Evolutionary conservation across 1,139 yeast species (phyloP).

Genomic region (Wickerhamomyces sp.): DNA sequence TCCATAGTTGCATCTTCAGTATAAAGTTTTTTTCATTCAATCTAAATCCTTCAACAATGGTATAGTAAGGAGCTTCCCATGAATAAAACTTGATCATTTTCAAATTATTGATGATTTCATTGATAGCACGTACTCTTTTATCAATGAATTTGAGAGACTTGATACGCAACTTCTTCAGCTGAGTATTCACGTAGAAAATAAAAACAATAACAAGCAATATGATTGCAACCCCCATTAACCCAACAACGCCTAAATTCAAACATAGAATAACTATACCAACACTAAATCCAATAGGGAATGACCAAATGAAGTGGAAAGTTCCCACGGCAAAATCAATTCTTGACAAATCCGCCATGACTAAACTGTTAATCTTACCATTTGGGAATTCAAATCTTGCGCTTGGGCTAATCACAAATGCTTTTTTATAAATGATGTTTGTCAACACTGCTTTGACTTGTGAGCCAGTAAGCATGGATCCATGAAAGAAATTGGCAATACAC

Average conservation of each 20-base stretch:
- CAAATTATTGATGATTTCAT: constrained; percentile 61
- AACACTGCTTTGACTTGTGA: constrained; percentile 42
- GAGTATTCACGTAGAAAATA: constrained; percentile 31
- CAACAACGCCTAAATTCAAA: constrained; percentile 58
- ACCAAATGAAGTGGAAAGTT: constrained; percentile 56
- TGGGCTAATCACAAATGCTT: constrained; percentile 37
- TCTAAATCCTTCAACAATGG: constrained; percentile 43
- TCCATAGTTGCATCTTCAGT: constrained; percentile 38
- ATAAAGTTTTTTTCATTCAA: constrained; percentile 44
- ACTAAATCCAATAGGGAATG: constrained; percentile 49
- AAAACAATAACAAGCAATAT: constrained; percentile 28
- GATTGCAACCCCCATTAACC: constrained; percentile 55
- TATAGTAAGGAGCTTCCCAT: constrained; percentile 62
- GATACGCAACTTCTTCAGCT: constrained; percentile 39
- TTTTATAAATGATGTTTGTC: constrained; percentile 37
- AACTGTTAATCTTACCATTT: constrained; percentile 49
- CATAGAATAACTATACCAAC: constrained; percentile 54
- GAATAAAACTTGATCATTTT: constrained; percentile 68
- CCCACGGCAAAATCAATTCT: constrained; percentile 67
- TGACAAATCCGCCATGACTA: constrained; percentile 71
- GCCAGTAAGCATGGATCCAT: constrained; percentile 50
- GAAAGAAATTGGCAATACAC: constrained; percentile 48
- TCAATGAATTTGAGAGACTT: constrained; percentile 50
- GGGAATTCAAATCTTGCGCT: constrained; percentile 37
- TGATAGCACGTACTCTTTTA: constrained; percentile 51